A percentile compares a stretch with the other conserved stretches of the same genome.
These are phyloP conservation scores for Asterionellopsis glacialis DNA, from an alignment of 108 stramenopile genomes.

Conservation along the genomic window DNA sequence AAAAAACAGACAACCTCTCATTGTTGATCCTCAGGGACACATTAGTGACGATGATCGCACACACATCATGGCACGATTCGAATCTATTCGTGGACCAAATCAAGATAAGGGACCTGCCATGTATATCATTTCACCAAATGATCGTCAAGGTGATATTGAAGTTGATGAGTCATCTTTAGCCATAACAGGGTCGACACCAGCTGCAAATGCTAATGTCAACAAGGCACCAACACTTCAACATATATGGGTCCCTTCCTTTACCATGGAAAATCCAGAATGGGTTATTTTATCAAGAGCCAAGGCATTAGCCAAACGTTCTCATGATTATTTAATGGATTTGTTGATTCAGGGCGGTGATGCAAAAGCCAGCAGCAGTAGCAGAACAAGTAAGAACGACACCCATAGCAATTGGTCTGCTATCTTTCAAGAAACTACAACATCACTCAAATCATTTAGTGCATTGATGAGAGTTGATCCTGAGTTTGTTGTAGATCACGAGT, in stretches of 20 bases:
- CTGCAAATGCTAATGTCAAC: background rate
- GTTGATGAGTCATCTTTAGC: constrained; percentile 9
- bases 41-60: constrained; percentile 46
- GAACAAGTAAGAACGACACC: too few relatives aligned
- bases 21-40: constrained; percentile 82
- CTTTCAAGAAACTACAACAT: constrained; percentile 62
- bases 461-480: constrained; percentile 61
- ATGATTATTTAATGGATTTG: constrained; percentile 44
- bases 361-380: too few relatives aligned
- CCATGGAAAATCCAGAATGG: constrained; percentile 52
- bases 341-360: constrained; percentile 15
- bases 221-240: constrained; percentile 8
- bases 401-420: constrained; percentile 44
- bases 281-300: constrained; percentile 58
- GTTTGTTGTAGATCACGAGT: constrained; percentile 53
- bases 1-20: constrained; percentile 66
- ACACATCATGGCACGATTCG: constrained; percentile 59
- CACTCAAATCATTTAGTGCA: constrained; percentile 72
- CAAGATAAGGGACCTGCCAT: constrained; percentile 54
- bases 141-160: constrained; percentile 42
- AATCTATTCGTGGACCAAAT: constrained; percentile 50
- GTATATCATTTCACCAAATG: constrained; percentile 77
- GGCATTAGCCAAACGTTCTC: constrained; percentile 66
- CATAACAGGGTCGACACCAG: background rate
- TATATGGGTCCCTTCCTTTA: constrained; percentile 48